Evolutionary conservation across 495 filamentous ascomycete species (phyloP), one percentile per base, ranked within the genome.

Genomic region (Thermothielavioides terrestris): DNA sequence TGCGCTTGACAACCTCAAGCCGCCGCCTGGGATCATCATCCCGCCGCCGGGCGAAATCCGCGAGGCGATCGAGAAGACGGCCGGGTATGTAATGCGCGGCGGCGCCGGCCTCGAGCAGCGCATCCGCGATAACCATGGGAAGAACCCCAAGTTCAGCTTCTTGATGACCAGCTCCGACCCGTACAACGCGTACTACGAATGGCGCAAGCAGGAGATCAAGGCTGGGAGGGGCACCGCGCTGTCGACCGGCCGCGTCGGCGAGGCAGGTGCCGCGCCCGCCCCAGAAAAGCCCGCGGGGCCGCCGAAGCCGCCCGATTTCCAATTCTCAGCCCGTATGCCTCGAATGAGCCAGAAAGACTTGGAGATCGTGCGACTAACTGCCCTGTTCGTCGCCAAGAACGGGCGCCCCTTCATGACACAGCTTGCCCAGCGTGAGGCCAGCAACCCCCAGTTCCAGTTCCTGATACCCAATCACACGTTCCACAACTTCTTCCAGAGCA

Each of bases 361-460:
- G 53, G 94, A 97, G 51, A 84, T 97, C 47, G 82, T 98, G 50
- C 82, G 83, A 55, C 72, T 94, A 58, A 95, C 92, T 23, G 94
- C 92, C 22, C 68, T 94, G 31, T 94, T 86, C 68, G 87, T 89
- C 52, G 92, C 94, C 36, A 88, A 86, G 65, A 86, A 91, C 65
- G 94, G 92, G 5, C 82, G 90, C 52, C 80, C 81, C 18, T 98
- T 88, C 66, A 84, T 95, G 80, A 97, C 89, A 4, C 77, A 82
- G 26, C 72, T 98, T 44, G 84, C 83, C 7, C 89, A 94, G 63
- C 79, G 87, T 46, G 92, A 98, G 72, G 76, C 88, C 12, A 73
- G 87, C 52, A 97, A 98, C 67, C 91, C 78, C 61, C 94, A 98
- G 64, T 98, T 97, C 65, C 90, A 97, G 68, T 98, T 98, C 64